phyloP scores from a whole-genome alignment of 306 rosid species.

The Notholithocarpus densiflorus region DNA sequence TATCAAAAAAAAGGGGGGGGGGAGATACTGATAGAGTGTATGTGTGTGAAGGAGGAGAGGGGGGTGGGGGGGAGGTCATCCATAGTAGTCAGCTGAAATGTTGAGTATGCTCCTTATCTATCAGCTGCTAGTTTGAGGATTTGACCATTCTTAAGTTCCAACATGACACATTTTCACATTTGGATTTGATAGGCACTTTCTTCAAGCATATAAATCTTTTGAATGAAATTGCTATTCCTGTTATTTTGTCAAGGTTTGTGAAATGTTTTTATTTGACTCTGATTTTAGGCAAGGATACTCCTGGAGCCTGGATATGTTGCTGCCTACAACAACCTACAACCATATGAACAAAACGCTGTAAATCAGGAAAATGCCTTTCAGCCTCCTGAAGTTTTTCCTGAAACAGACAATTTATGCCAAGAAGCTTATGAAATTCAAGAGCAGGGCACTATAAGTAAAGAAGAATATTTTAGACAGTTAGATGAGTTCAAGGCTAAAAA shows the following conservation, averaged over 20 bases:
- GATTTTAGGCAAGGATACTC: constrained; percentile 80
- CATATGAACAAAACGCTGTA: constrained; percentile 31
- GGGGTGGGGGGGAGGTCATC: background rate
- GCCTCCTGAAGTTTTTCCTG: constrained; percentile 32
- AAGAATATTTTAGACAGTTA: constrained; percentile 66
- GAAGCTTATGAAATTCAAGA: constrained; percentile 32
- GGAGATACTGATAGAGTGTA: no score
- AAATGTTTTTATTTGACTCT: constrained; percentile 7
- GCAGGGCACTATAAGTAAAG: constrained; percentile 46
- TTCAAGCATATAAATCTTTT: background rate
- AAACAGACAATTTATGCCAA: constrained; percentile 26
- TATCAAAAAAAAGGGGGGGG: no score
- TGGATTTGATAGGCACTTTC: background rate
- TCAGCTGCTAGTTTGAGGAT: background rate
- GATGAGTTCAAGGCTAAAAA: constrained; percentile 68
- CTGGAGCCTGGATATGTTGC: constrained; percentile 51
- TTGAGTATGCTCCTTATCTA: background rate
- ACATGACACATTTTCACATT: background rate
- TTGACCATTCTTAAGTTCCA: background rate
- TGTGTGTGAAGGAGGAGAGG: no score
- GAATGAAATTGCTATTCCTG: background rate
- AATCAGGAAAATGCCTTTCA: constrained; percentile 27
- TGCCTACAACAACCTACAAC: constrained; percentile 34
- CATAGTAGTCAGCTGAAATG: background rate
- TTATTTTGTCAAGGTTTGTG: constrained; percentile 1